Percentiles rank a stretch among this genome's conserved stretches.
Conservation (phyloP, 1,284 basidiomycete species). For the Pyrrhoderma noxium region DNA sequence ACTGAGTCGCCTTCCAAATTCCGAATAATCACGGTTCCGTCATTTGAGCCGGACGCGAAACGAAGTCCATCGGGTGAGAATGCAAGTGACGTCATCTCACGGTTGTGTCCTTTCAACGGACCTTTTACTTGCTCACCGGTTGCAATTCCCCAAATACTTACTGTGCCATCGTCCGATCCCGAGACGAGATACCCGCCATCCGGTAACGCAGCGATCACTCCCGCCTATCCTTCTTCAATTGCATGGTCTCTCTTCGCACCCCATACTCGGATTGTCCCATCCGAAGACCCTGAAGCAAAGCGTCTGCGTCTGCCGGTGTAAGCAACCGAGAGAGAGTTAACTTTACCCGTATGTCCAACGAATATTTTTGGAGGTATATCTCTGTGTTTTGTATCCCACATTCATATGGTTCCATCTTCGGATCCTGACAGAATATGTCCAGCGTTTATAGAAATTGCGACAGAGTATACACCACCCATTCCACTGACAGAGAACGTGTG, state of each 20-base stretch:
- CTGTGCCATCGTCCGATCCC: not conserved
- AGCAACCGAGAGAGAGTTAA: slow-evolving; percentile 3
- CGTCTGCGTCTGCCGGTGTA: slow-evolving; percentile 70
- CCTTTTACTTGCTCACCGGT: not conserved
- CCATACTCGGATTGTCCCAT: slow-evolving; percentile 86
- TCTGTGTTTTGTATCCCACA: not conserved
- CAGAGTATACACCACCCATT: not conserved
- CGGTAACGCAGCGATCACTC: slow-evolving; percentile 1
- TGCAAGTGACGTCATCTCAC: slow-evolving; percentile 25
- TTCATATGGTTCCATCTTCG: not conserved
- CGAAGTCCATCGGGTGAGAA: slow-evolving; percentile 2
- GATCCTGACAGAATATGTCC: slow-evolving; percentile 2
- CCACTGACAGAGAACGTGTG: not conserved
- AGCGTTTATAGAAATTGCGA: not conserved
- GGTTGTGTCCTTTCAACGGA: not conserved
- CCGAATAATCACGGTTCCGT: slow-evolving; percentile 18
- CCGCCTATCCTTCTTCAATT: slow-evolving; percentile 34
- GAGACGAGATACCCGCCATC: slow-evolving; percentile 1
- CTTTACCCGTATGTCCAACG: not conserved
- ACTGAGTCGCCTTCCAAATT: slow-evolving; percentile 2
- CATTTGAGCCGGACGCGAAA: slow-evolving; percentile 8
- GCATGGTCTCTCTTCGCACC: slow-evolving; percentile 63
- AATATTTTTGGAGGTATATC: too few species aligned
- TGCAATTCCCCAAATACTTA: not conserved
- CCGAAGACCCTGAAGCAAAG: slow-evolving; percentile 82